Conservation (phyloP, 768 basidiomycete genomes). For the Hygrophoropsis aurantiaca region DNA sequence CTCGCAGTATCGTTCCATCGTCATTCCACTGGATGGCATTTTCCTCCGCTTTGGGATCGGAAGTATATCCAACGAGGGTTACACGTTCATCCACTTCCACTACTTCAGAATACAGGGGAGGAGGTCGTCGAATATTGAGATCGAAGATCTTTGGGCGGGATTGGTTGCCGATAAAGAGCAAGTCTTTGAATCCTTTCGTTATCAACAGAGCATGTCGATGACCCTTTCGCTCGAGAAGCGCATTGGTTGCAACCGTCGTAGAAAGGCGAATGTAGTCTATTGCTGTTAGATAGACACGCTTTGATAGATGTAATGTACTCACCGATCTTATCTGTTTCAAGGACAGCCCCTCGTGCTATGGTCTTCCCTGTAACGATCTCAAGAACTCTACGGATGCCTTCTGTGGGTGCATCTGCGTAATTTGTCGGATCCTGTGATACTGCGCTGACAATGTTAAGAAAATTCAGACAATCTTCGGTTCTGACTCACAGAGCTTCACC, state of each 20-base stretch:
- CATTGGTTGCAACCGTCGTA: slow-evolving; percentile 96
- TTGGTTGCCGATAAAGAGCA: slow-evolving; percentile 92
- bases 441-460: slow-evolving; percentile 24
- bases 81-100: slow-evolving; percentile 85
- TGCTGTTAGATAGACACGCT: neutral
- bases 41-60: slow-evolving; percentile 78
- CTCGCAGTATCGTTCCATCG: slow-evolving; percentile 60
- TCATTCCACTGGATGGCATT: slow-evolving; percentile 78
- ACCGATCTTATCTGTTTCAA: slow-evolving; percentile 85
- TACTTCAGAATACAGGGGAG: slow-evolving; percentile 71
- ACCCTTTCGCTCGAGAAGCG: slow-evolving; percentile 91
- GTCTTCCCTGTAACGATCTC: slow-evolving; percentile 70
- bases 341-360: slow-evolving; percentile 63
- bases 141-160: slow-evolving; percentile 95
- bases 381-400: slow-evolving; percentile 85
- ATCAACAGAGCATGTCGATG: slow-evolving; percentile 89
- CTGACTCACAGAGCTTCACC: slow-evolving; percentile 77
- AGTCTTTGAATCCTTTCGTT: slow-evolving; percentile 88
- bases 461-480: neutral
- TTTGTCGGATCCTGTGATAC: slow-evolving; percentile 89
- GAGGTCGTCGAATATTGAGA: slow-evolving; percentile 78
- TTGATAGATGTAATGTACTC: slow-evolving; percentile 10
- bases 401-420: slow-evolving; percentile 91
- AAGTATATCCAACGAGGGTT: slow-evolving; percentile 90
- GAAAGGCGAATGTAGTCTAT: slow-evolving; percentile 88